Conservation (phyloP, 1,284 basidiomycete species). For the Sphaerobolus stellatus region DNA sequence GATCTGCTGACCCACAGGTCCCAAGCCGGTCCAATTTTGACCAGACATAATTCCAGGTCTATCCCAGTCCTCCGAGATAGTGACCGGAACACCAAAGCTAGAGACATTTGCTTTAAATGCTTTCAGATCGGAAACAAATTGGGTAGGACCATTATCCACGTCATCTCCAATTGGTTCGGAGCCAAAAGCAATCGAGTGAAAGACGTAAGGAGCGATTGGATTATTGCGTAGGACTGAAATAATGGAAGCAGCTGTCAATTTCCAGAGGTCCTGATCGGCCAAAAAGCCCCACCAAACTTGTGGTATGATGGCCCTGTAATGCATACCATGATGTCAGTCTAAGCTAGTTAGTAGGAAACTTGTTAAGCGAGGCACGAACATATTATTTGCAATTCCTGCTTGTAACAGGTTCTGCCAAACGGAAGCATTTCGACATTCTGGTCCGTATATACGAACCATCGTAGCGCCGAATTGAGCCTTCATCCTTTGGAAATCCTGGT, state of each 20-base stretch:
- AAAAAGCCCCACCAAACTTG: conserved; percentile 16
- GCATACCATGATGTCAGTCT: neutral
- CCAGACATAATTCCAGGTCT: conserved; percentile 11
- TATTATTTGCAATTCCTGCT: conserved; percentile 13
- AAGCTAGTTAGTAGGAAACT: neutral
- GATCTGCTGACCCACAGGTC: conserved; percentile 12
- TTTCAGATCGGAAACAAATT: conserved; percentile 12
- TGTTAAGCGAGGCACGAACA: conserved; percentile 1
- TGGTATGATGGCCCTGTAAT: conserved; percentile 12
- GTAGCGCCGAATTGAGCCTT: conserved; percentile 13
- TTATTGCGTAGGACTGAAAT: conserved; percentile 6
- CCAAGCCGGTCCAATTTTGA: conserved; percentile 1
- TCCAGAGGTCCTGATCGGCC: conserved; percentile 11
- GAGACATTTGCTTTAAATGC: conserved; percentile 5
- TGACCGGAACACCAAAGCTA: conserved; percentile 9
- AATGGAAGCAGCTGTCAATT: conserved; percentile 7
- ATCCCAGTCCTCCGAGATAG: conserved; percentile 16
- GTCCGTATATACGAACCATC: conserved; percentile 14
- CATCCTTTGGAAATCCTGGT: conserved; percentile 12
- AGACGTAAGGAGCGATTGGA: conserved; percentile 13
- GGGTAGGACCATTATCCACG: conserved; percentile 11
- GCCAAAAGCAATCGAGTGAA: conserved; percentile 15
- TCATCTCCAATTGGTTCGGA: conserved; percentile 15
- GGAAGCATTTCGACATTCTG: conserved; percentile 9
- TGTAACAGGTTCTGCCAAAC: conserved; percentile 12